These are phyloP conservation scores for Gastrodia elata DNA, from an alignment of 106 monocot species.

Conservation along the genomic window DNA sequence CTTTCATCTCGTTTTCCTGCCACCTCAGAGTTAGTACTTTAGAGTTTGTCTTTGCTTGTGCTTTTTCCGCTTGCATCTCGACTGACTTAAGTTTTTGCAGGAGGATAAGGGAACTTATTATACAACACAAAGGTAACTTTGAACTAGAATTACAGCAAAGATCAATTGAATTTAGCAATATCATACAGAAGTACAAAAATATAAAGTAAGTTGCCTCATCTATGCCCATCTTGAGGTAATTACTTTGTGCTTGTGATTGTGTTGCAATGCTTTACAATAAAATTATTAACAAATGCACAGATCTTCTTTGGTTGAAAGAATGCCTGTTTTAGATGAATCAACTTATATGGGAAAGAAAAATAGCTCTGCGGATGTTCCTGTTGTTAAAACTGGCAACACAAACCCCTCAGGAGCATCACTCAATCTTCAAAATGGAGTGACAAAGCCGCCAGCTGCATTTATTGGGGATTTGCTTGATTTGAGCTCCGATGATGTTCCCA, in stretches of 20 bases:
- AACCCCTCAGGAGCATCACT: slow-evolving; percentile 31
- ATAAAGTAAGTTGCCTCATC: slow-evolving; percentile 48
- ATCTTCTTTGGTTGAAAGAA: slow-evolving; percentile 77
- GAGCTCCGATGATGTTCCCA: slow-evolving; percentile 72
- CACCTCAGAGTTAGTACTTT: slow-evolving; percentile 65
- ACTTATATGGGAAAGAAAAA: slow-evolving; percentile 56
- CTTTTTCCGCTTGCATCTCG: not conserved
- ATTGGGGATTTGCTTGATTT: slow-evolving; percentile 85
- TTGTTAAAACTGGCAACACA: slow-evolving; percentile 27
- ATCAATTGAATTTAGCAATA: slow-evolving; percentile 89
- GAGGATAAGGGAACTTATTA: slow-evolving; percentile 75
- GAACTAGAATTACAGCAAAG: slow-evolving; percentile 92
- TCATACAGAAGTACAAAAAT: slow-evolving; percentile 79
- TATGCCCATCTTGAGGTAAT: not conserved
- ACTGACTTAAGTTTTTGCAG: slow-evolving; percentile 22
- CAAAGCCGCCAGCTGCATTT: slow-evolving; percentile 53
- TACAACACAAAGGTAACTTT: slow-evolving; percentile 74
- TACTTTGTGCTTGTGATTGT: not conserved
- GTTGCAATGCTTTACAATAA: not conserved
- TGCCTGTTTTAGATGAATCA: slow-evolving; percentile 73
- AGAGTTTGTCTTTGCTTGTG: not conserved
- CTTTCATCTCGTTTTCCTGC: slow-evolving; percentile 93
- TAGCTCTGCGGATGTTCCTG: slow-evolving; percentile 23
- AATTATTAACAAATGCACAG: slow-evolving; percentile 27
- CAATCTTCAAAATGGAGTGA: slow-evolving; percentile 87